phyloP scores from a whole-genome alignment of 192 early-diverging fungal genomes.

The Allomyces macrogynus region DNA sequence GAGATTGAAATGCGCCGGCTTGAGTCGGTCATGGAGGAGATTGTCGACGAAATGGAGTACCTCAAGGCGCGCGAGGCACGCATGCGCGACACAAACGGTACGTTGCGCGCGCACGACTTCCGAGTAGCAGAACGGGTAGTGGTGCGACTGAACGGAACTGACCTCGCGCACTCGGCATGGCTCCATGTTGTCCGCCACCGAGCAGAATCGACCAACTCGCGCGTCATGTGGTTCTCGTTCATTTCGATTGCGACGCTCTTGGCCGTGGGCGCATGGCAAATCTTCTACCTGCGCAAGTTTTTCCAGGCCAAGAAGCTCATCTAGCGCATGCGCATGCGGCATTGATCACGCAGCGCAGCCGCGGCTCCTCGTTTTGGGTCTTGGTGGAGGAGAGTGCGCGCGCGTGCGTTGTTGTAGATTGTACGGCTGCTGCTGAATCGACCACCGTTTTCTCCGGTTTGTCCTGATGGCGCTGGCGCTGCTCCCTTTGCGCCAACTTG shows the following conservation, averaged over 20 bases:
- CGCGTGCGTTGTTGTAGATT: no score
- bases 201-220: constrained; percentile 70
- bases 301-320: constrained; percentile 80
- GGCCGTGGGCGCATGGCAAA: constrained; percentile 52
- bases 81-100: constrained; percentile 78
- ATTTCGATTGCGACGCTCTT: constrained; percentile 52
- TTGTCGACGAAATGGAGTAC: constrained; percentile 69
- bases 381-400: no score
- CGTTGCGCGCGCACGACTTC: background rate
- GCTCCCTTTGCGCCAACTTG: no score
- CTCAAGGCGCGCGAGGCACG: constrained; percentile 57
- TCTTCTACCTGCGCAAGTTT: constrained; percentile 64
- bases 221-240: constrained; percentile 63
- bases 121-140: no score
- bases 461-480: no score
- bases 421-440: no score
- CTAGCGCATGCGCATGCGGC: constrained; percentile 10
- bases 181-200: constrained; percentile 1
- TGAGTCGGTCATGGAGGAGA: constrained; percentile 51
- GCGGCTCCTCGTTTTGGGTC: no score
- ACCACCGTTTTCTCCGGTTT: no score
- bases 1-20: constrained; percentile 71
- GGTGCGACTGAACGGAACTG: no score
- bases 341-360: background rate
- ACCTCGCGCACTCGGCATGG: no score